Base-by-base conservation (phyloP, 1,284 basidiomycete species). In the Puccinia novopanici region DNA sequence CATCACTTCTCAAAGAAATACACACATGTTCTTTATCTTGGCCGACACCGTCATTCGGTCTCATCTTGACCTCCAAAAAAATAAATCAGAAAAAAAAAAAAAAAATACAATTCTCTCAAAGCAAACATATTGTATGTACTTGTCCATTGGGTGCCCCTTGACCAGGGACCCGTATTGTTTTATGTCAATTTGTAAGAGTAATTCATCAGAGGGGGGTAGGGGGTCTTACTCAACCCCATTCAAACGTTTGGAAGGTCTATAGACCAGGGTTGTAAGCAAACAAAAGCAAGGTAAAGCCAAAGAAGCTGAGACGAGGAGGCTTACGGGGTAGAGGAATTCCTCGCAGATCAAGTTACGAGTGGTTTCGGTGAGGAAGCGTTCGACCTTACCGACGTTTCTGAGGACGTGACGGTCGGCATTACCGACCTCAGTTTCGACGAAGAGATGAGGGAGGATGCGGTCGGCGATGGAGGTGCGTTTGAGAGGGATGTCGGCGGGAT, bases 371-470 rank as follows among this genome's bases (percentile, higher is more conserved):
- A 98, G 93, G 86, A 99, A 99, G 79, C 92, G 89, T 87, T 99
- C 97, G 48, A 99, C 93, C 82, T 97, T 91, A 3, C 93, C 95
- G 24, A 99, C 97, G 83, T 99, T 99, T 85, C 94, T 93, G 83
- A 99, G 86, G 2, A 97, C 93, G 87, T 98, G 95, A 83, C 95
- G 97, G 85, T 98, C 95, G 40, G 92, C 88, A 87, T 98, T 93
- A 0, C 97, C 97, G 74, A 99, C 96, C 87, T 97, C 94, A 84
- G 92, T 94, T 86, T 99, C 96, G 85, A 99, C 95, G 83, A 91
- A 90, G 80, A 98, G 92, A n/a, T 90, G 90, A 0, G 93, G 93
- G n/a, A 99, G 87, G 40, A 99, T 87, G 34, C 93, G 89, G 84
- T 93, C 90, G 0, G 95, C 96, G 50, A 71, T 59, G 2, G 61